Conservation (phyloP, 1,284 basidiomycete species). For the Pseudomicrostroma phylloplanum region DNA sequence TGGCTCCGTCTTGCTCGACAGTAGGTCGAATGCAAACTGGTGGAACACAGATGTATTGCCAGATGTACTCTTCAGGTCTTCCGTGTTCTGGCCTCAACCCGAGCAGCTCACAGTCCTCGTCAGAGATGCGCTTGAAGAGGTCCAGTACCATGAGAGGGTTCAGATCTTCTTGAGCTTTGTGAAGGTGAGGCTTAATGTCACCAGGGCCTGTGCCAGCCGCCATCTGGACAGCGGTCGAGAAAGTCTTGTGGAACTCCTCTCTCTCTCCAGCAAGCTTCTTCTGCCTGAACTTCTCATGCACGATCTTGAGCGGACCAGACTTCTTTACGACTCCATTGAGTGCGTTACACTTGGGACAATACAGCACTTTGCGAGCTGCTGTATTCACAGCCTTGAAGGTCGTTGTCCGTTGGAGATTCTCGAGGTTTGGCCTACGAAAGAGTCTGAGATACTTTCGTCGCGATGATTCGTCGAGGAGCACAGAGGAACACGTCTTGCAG, state of each 20-base stretch:
- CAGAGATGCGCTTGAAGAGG: constrained; percentile 84
- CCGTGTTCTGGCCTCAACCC: constrained; percentile 83
- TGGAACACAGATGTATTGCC: constrained; percentile 98
- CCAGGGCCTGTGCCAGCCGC: constrained; percentile 60
- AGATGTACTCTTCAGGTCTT: constrained; percentile 93
- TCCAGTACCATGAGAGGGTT: constrained; percentile 91
- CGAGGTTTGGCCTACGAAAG: constrained; percentile 82
- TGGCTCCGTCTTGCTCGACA: constrained; percentile 76
- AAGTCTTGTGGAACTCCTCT: constrained; percentile 79
- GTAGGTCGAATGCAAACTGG: constrained; percentile 96
- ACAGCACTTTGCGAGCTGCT: constrained; percentile 78
- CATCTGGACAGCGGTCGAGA: constrained; percentile 68
- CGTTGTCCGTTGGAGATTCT: constrained; percentile 83
- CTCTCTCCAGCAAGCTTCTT: constrained; percentile 88
- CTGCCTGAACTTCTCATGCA: constrained; percentile 93
- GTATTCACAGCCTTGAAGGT: constrained; percentile 84
- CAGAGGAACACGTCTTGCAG: constrained; percentile 66
- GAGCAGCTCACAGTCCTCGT: constrained; percentile 89
- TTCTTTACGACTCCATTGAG: constrained; percentile 97
- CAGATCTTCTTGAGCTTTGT: constrained; percentile 87
- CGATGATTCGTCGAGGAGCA: constrained; percentile 83
- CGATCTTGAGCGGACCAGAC: constrained; percentile 85
- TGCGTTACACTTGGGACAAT: constrained; percentile 86
- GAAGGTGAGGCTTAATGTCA: constrained; percentile 76
- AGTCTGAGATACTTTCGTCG: constrained; percentile 75